A percentile compares a stretch with the other conserved stretches of the same genome.
These are phyloP conservation scores for Elongisporangium undulatum DNA, from an alignment of 352 stramenopile genomes.

Conservation along the genomic window DNA sequence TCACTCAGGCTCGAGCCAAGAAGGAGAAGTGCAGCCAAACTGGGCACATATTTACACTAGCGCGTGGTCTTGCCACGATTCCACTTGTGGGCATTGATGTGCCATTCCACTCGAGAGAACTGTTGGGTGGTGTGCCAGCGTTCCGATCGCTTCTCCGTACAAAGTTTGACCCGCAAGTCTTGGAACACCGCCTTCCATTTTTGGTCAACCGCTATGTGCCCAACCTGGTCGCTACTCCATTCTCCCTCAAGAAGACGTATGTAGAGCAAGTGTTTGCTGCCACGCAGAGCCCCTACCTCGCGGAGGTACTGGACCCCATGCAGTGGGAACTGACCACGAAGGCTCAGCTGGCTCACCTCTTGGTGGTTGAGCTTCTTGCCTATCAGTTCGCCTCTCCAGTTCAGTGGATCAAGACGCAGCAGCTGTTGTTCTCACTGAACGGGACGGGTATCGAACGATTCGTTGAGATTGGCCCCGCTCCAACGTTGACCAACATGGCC, in stretches of 20 bases:
- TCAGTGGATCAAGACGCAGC: conserved; percentile 88
- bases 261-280: conserved; percentile 65
- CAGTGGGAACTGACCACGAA: conserved; percentile 66
- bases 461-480: conserved; percentile 78
- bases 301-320: conserved; percentile 58
- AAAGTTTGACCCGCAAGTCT: conserved; percentile 63
- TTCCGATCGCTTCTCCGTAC: conserved; percentile 72
- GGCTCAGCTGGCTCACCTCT: conserved; percentile 63
- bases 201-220: conserved; percentile 82
- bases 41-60: conserved; percentile 52
- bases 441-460: conserved; percentile 56
- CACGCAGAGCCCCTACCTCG: conserved; percentile 69
- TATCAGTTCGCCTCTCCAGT: conserved; percentile 89
- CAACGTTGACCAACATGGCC: conserved; percentile 87
- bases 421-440: conserved; percentile 57
- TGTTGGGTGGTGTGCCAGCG: conserved; percentile 74
- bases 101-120: conserved; percentile 82
- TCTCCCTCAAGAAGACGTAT: conserved; percentile 74
- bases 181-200: conserved; percentile 61
- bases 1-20: conserved; percentile 47
- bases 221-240: conserved; percentile 79
- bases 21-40: conserved; percentile 51
- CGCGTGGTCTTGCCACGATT: conserved; percentile 73
- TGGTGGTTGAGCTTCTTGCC: conserved; percentile 82
- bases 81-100: conserved; percentile 87